Evolutionary conservation across 176 grass and related monocot genomes (phyloP).

Genomic region (Zizania latifolia): DNA sequence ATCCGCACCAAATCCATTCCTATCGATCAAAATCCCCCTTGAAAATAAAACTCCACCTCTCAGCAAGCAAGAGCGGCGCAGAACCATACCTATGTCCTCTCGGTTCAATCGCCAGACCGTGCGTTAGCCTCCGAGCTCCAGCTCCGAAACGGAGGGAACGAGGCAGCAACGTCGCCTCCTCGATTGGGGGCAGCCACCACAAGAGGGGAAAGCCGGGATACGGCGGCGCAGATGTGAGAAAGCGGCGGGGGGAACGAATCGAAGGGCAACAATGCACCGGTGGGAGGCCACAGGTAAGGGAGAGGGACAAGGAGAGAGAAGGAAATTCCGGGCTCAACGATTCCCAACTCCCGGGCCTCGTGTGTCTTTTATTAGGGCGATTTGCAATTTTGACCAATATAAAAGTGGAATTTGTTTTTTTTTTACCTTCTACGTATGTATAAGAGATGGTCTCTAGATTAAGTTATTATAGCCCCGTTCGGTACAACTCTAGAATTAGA

Average conservation of each 20-base stretch:
- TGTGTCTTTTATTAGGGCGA: slow-evolving; percentile 16
- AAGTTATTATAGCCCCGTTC: too few relatives aligned
- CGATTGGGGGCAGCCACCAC: background rate
- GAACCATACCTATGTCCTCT: background rate
- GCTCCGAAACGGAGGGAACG: background rate
- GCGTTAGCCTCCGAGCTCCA: background rate
- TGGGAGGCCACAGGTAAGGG: background rate
- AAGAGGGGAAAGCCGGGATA: background rate
- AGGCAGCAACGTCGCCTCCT: background rate
- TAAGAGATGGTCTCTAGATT: too few relatives aligned
- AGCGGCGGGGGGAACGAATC: slow-evolving; percentile 17
- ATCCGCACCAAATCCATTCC: slow-evolving; percentile 6
- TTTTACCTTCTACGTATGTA: too few relatives aligned
- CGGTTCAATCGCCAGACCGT: background rate
- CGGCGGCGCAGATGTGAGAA: slow-evolving; percentile 40
- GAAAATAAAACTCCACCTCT: background rate
- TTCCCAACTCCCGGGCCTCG: slow-evolving; percentile 23
- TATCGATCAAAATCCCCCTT: background rate
- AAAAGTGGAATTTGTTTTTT: too few relatives aligned
- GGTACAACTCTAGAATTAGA: too few relatives aligned
- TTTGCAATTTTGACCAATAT: too few relatives aligned
- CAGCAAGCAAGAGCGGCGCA: background rate
- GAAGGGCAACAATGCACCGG: background rate
- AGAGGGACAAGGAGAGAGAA: background rate
- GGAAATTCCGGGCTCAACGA: slow-evolving; percentile 27